Evolutionary conservation across 1,139 yeast species (phyloP).

Genomic region (Debaryomycetaceae sp.): DNA sequence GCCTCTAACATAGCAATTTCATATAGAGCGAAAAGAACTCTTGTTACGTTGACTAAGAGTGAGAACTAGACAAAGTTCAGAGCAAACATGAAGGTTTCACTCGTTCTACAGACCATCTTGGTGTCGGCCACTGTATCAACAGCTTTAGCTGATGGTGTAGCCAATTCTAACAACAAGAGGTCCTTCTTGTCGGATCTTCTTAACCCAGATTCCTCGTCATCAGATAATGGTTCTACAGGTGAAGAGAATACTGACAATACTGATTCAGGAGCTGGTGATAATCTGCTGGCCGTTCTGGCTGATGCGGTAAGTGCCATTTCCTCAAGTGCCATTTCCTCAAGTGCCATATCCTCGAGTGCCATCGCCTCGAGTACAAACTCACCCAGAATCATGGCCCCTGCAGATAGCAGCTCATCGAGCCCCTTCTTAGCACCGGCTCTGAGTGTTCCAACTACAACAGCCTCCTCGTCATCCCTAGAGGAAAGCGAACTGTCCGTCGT

Average conservation of each 20-base stretch:
- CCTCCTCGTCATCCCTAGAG: not conserved
- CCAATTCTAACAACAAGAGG: not conserved
- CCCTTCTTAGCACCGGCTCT: not conserved
- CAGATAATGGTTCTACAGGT: conserved; percentile 9
- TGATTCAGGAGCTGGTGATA: conserved; percentile 3
- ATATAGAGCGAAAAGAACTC: not conserved
- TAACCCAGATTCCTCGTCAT: not conserved
- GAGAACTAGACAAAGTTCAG: not conserved
- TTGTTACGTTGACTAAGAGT: not conserved
- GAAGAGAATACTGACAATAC: conserved; percentile 11
- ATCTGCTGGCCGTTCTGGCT: not conserved
- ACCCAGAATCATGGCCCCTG: not conserved
- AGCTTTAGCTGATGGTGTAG: conserved; percentile 1
- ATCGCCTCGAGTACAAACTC: not conserved
- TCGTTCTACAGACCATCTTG: conserved; percentile 3
- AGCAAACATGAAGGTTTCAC: conserved; percentile 3
- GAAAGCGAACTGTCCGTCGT: not conserved
- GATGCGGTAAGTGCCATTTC: not conserved
- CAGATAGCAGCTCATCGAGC: not conserved
- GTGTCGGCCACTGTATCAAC: conserved; percentile 1
- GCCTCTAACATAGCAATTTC: not conserved
- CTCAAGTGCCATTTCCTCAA: not conserved
- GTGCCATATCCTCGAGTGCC: not conserved
- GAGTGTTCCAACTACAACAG: not conserved
- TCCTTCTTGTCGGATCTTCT: not conserved